phyloP scores from a whole-genome alignment of 805 yeast species.

The Isabelozyma pseudorhagii region DNA sequence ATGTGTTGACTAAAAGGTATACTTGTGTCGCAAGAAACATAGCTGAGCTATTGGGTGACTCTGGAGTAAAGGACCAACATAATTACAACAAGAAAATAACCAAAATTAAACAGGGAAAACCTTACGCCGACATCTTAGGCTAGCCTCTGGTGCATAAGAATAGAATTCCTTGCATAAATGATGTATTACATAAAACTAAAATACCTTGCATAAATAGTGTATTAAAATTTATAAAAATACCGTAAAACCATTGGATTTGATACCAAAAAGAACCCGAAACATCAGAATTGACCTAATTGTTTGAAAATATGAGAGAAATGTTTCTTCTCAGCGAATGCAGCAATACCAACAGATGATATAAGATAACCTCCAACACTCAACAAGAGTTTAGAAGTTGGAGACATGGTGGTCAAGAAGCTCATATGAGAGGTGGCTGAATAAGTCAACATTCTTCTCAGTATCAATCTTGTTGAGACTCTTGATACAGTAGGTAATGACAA shows the following conservation, averaged over 20 bases:
- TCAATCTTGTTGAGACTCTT: background rate
- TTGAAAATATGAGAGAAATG: conserved; percentile 26
- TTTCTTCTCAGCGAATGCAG: conserved; percentile 27
- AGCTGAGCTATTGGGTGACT: background rate
- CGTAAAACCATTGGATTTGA: background rate
- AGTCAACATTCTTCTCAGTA: background rate
- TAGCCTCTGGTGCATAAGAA: too few relatives aligned
- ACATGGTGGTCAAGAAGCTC: background rate
- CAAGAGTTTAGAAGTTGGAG: conserved; percentile 9
- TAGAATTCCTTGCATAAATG: too few relatives aligned
- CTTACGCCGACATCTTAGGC: too few relatives aligned
- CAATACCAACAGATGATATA: conserved; percentile 24
- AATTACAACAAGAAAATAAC: background rate
- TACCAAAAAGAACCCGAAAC: background rate
- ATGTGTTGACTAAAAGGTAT: conserved; percentile 1
- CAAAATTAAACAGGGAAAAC: background rate
- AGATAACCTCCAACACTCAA: conserved; percentile 20
- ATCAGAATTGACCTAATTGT: conserved; percentile 19
- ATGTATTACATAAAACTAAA: background rate
- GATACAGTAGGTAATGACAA: background rate
- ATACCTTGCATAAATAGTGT: background rate
- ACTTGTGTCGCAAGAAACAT: background rate
- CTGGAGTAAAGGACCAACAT: background rate
- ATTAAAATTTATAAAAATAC: background rate
- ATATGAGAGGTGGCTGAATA: background rate